A percentile compares a stretch with the other conserved stretches of the same genome.
Conservation (phyloP, 2,329 filamentous ascomycete genomes). For the Clonostachys rosea region DNA sequence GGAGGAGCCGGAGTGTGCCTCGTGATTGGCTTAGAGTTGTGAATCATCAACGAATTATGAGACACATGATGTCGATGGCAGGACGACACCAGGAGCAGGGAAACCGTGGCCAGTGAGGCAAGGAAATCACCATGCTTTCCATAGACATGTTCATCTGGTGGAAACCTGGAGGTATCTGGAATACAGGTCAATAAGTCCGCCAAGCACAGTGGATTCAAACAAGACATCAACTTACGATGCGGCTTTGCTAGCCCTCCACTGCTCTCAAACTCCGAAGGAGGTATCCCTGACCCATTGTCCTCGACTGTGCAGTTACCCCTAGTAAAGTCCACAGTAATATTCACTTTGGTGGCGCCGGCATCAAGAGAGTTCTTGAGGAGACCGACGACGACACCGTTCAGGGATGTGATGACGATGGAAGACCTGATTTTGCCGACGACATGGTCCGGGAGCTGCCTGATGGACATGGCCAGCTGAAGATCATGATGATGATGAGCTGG, state of each 20-base stretch:
- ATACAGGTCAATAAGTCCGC: neutral
- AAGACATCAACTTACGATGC: conserved; percentile 52
- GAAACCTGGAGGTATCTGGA: conserved; percentile 77
- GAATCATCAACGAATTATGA: conserved; percentile 63
- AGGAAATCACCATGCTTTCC: conserved; percentile 73
- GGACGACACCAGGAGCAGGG: conserved; percentile 73
- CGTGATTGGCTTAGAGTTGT: conserved; percentile 62
- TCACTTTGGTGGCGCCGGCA: conserved; percentile 64
- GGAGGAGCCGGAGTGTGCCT: conserved; percentile 57
- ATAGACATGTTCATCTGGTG: conserved; percentile 40
- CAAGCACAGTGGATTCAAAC: neutral
- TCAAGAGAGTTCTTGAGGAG: conserved; percentile 84
- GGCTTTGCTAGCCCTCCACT: conserved; percentile 67
- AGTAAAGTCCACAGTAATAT: conserved; percentile 67
- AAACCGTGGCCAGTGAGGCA: conserved; percentile 69
- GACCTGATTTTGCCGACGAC: conserved; percentile 80
- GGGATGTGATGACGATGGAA: conserved; percentile 70
- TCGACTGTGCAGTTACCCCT: conserved; percentile 76
- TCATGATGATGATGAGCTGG: neutral
- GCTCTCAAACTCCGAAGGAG: conserved; percentile 65
- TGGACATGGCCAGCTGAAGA: conserved; percentile 45
- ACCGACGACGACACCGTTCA: conserved; percentile 67
- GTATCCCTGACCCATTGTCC: conserved; percentile 80
- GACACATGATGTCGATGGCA: conserved; percentile 56
- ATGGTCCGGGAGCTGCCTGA: conserved; percentile 64